Conservation (phyloP, 2,329 filamentous ascomycete species). For the Rosellinia necatrix region DNA sequence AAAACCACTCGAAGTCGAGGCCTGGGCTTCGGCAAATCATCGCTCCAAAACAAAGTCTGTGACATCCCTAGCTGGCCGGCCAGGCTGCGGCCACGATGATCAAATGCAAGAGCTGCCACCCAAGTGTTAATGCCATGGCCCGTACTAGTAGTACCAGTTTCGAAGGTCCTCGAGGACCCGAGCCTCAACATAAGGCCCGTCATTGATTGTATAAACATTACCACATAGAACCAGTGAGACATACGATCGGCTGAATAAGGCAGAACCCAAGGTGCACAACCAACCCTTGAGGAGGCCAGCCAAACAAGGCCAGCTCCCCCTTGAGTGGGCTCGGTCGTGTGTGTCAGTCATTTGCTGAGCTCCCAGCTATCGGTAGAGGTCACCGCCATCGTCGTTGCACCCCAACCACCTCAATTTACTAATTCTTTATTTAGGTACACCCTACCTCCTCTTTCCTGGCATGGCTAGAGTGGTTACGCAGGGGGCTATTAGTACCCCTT, state of each 20-base stretch:
- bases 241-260: background rate
- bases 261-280: background rate
- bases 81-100: constrained; percentile 15
- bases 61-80: constrained; percentile 10
- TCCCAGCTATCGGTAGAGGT: too few relatives aligned
- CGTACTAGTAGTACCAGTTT: background rate
- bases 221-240: background rate
- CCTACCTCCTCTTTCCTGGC: too few relatives aligned
- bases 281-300: background rate
- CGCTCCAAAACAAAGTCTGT: background rate
- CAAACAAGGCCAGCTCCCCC: too few relatives aligned
- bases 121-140: background rate
- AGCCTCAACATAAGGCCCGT: background rate
- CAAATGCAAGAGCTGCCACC: constrained; percentile 1
- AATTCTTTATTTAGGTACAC: too few relatives aligned
- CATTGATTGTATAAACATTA: background rate
- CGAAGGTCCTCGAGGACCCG: background rate
- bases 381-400: too few relatives aligned
- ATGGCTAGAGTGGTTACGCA: too few relatives aligned
- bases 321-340: too few relatives aligned
- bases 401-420: too few relatives aligned
- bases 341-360: too few relatives aligned
- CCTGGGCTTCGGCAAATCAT: constrained; percentile 13
- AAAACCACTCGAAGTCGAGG: constrained; percentile 7
- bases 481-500: too few relatives aligned